phyloP scores from a whole-genome alignment of 148 eudicot species.

The Suaeda aralocaspica region DNA sequence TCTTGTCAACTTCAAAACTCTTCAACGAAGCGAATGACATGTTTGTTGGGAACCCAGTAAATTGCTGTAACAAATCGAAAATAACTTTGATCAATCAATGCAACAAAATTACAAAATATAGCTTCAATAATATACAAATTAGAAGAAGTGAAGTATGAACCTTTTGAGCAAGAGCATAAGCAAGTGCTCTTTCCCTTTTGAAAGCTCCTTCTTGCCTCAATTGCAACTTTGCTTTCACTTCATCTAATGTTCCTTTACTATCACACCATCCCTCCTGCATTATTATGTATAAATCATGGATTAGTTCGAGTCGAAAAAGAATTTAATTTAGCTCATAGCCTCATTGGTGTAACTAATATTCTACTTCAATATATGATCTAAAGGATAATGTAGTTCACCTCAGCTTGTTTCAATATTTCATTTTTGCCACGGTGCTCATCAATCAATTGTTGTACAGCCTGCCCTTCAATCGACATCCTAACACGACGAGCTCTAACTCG shows the following conservation, averaged over 20 bases:
- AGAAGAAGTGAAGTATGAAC: slow-evolving; percentile 29
- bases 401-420: slow-evolving; percentile 73
- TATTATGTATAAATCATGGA: neutral
- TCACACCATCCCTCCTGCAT: slow-evolving; percentile 97
- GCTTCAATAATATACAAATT: neutral
- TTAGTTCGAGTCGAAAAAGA: neutral
- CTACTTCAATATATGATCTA: no score
- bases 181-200: slow-evolving; percentile 93
- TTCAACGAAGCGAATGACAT: slow-evolving; percentile 40
- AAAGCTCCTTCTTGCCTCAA: slow-evolving; percentile 90
- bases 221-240: slow-evolving; percentile 77
- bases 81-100: neutral
- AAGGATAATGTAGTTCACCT: slow-evolving; percentile 44
- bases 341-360: no score
- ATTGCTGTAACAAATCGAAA: slow-evolving; percentile 38
- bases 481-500: slow-evolving; percentile 91
- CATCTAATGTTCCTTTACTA: slow-evolving; percentile 73
- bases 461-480: slow-evolving; percentile 89
- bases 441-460: slow-evolving; percentile 74
- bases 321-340: neutral
- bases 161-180: slow-evolving; percentile 84
- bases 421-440: slow-evolving; percentile 54
- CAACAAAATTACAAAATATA: neutral
- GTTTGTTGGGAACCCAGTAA: slow-evolving; percentile 39
- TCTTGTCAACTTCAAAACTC: slow-evolving; percentile 48